Evolutionary conservation across 225 moss, liverwort and hornwort genomes (phyloP), one percentile per base, ranked within the genome.

Genomic region (Sphagnum contortum): DNA sequence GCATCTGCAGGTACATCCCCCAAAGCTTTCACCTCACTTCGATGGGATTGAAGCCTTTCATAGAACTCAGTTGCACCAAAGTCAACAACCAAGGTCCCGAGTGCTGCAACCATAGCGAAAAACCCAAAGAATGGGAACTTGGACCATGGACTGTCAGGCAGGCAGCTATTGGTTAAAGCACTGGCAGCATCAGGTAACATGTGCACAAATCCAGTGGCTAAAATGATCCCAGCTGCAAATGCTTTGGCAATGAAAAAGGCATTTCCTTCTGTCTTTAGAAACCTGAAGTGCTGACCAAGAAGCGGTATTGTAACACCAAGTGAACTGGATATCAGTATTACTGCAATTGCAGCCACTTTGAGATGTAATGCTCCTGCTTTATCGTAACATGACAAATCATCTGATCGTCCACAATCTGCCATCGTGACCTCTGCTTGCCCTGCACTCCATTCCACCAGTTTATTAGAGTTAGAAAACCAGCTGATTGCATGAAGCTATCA

Each of bases 191-290:
- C 91, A 0, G 91, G 94, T 3, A 94, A 4, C 78, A 94, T 91
- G 55, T 94, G 94, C 47, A 91, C 91, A 76, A 94, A 94, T 0
- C 89, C 94, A 4, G 87, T 90, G 4, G 87, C 88, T 58, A 90
- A 77, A 48, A 90, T 87, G n/a, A 90, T 79, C n/a, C 90, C 90
- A 29, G 77, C 90, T 59, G 90, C 85, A 74, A 90, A 90, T 1
- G 90, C 82, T 71, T 87, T 90, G 14, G 80, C 73, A 9, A 72
- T 13, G 0, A 64, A 80, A 6, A 90, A 85, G 0, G 78, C 47
- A 49, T 77, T 79, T 48, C 90, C 79, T 49, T 88, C 73, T 0
- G 7, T 57, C 47, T 71, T 82, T 0, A 90, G 60, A 64, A 75
- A 78, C 29, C 70, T 78, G 9, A 65, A 64, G 3, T 71, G 77